These are phyloP conservation scores for Myrica gale DNA, from an alignment of 306 rosid genomes.

Conservation along the genomic window DNA sequence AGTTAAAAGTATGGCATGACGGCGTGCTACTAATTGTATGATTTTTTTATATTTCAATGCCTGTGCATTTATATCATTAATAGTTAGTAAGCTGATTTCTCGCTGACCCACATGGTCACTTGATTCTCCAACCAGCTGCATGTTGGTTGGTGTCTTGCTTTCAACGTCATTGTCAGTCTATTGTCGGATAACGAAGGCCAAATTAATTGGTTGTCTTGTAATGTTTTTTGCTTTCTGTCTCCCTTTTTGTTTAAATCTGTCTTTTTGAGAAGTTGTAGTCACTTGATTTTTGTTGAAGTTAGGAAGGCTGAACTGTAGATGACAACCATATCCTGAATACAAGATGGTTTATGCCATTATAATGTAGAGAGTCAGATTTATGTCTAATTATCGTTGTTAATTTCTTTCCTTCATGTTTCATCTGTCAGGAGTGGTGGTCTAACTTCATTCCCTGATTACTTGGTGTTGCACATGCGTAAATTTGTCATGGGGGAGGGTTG, in stretches of 20 bases:
- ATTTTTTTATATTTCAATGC: background rate
- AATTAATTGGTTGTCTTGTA: background rate
- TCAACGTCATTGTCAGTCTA: no score
- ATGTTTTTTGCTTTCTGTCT: background rate
- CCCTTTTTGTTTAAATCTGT: background rate
- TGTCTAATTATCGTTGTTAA: conserved; percentile 11
- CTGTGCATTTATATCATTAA: background rate
- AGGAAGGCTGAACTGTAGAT: background rate
- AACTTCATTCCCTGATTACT: conserved; percentile 92
- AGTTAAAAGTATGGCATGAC: background rate
- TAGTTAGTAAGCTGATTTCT: background rate
- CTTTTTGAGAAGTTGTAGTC: background rate
- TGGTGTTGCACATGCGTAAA: conserved; percentile 93
- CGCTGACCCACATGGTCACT: background rate
- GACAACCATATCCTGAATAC: background rate
- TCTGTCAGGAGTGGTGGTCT: conserved; percentile 70
- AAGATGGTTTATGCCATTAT: background rate
- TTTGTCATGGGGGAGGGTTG: conserved; percentile 92
- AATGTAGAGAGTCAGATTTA: conserved; percentile 16
- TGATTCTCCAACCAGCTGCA: background rate
- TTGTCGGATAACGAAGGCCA: background rate
- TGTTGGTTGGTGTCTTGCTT: background rate
- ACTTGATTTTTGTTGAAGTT: background rate
- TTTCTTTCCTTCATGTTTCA: background rate
- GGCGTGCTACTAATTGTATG: background rate